A percentile compares a stretch with the other conserved stretches of the same genome.
These are phyloP conservation scores for Penicillium pancosmium DNA, from an alignment of 495 filamentous ascomycete genomes.

Conservation along the genomic window DNA sequence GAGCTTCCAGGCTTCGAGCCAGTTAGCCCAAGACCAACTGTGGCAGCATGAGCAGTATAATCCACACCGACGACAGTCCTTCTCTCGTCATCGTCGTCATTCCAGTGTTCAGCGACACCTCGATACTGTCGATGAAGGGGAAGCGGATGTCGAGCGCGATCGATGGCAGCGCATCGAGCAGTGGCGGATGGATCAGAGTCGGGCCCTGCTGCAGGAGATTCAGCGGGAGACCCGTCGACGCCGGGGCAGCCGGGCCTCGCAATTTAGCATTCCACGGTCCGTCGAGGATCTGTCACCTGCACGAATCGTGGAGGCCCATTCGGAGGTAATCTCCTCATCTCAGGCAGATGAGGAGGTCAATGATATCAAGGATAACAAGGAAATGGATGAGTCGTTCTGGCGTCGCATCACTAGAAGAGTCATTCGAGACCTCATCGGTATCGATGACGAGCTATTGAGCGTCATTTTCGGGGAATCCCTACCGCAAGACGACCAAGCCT, in stretches of 20 bases:
- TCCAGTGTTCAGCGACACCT: slow-evolving; percentile 65
- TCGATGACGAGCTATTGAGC: slow-evolving; percentile 81
- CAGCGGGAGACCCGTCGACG: slow-evolving; percentile 77
- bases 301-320: slow-evolving; percentile 26
- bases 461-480: slow-evolving; percentile 87
- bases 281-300: slow-evolving; percentile 22
- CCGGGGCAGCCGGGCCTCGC: slow-evolving; percentile 38
- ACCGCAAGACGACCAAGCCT: slow-evolving; percentile 36
- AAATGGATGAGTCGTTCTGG: slow-evolving; percentile 68
- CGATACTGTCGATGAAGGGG: slow-evolving; percentile 66
- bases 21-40: slow-evolving; percentile 71
- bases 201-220: slow-evolving; percentile 81
- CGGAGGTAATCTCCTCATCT: slow-evolving; percentile 21
- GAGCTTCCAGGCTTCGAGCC: slow-evolving; percentile 65
- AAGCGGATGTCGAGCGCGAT: slow-evolving; percentile 59
- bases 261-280: slow-evolving; percentile 33
- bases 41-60: slow-evolving; percentile 86
- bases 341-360: slow-evolving; percentile 21
- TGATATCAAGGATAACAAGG: not conserved
- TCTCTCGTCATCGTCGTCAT: slow-evolving; percentile 42
- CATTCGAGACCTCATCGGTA: slow-evolving; percentile 85
- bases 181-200: slow-evolving; percentile 92
- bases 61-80: slow-evolving; percentile 50
- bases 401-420: slow-evolving; percentile 80
- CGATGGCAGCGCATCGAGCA: slow-evolving; percentile 80